Evolutionary conservation across 23 red algal genomes (phyloP).

Genomic region (Gracilaria domingensis): DNA sequence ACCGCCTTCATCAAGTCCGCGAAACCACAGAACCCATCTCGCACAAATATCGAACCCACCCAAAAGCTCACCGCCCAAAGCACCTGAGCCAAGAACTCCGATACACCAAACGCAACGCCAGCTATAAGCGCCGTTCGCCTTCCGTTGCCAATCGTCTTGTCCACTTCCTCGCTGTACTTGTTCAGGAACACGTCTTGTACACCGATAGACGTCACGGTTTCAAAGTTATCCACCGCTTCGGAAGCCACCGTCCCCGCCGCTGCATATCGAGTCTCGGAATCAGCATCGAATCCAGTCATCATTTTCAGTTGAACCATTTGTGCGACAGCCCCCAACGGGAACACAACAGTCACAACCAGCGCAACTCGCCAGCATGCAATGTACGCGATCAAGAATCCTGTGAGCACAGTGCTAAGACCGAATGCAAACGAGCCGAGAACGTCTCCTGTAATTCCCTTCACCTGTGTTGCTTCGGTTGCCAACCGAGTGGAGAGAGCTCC

Average conservation of each 20-base stretch:
- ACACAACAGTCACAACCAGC: slow-evolving; percentile 73
- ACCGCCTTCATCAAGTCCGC: slow-evolving; percentile 73
- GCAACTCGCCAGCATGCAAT: slow-evolving; percentile 82
- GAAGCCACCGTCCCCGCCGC: slow-evolving; percentile 78
- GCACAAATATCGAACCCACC: slow-evolving; percentile 78
- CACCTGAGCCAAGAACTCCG: slow-evolving; percentile 63
- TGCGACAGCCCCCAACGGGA: slow-evolving; percentile 81
- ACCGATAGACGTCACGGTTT: slow-evolving; percentile 81
- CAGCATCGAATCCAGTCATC: slow-evolving; percentile 90
- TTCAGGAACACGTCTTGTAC: slow-evolving; percentile 78
- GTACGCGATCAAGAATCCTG: slow-evolving; percentile 84
- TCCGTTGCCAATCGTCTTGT: slow-evolving; percentile 65
- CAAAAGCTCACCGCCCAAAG: slow-evolving; percentile 94
- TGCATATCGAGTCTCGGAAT: slow-evolving; percentile 66
- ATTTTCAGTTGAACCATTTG: slow-evolving; percentile 84
- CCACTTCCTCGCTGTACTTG: slow-evolving; percentile 68
- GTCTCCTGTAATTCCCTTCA: slow-evolving; percentile 74
- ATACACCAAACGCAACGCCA: slow-evolving; percentile 80
- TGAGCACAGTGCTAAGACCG: slow-evolving; percentile 54
- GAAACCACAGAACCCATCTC: slow-evolving; percentile 58
- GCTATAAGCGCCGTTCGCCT: slow-evolving; percentile 50
- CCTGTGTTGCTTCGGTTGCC: slow-evolving; percentile 72
- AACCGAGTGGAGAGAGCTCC: slow-evolving; percentile 77
- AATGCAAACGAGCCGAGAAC: slow-evolving; percentile 46
- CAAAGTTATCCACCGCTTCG: slow-evolving; percentile 89